Conservation (phyloP, 106 monocot species). For the Chionographis japonica region DNA sequence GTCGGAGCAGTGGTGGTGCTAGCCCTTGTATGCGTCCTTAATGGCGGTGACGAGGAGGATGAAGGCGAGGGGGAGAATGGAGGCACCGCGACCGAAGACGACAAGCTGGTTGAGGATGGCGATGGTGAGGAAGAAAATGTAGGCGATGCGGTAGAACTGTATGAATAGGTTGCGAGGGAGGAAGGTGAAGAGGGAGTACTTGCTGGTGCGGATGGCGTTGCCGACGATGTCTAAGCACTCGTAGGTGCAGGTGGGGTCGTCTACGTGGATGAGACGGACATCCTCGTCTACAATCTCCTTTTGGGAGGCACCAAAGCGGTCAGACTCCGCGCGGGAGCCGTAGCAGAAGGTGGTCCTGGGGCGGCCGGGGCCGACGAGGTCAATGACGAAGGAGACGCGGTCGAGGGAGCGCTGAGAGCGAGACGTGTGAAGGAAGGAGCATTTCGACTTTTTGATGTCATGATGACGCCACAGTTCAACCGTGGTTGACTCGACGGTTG, state of each 20-base stretch:
- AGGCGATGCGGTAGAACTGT: slow-evolving; percentile 73
- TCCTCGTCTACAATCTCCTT: slow-evolving; percentile 16
- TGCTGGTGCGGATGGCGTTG: slow-evolving; percentile 48
- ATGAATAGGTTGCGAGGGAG: slow-evolving; percentile 41
- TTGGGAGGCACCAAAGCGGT: slow-evolving; percentile 20
- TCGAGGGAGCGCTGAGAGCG: not conserved
- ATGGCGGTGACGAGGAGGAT: slow-evolving; percentile 47
- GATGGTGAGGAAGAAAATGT: slow-evolving; percentile 45
- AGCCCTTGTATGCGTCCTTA: slow-evolving; percentile 47
- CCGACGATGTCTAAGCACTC: slow-evolving; percentile 15
- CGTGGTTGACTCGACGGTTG: no score
- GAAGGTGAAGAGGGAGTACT: slow-evolving; percentile 35
- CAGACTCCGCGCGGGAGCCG: slow-evolving; percentile 22
- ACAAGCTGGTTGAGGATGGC: slow-evolving; percentile 51
- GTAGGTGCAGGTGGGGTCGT: slow-evolving; percentile 3
- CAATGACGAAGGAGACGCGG: not conserved
- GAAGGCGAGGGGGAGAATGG: slow-evolving; percentile 43
- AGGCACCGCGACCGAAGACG: slow-evolving; percentile 35
- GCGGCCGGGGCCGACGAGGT: not conserved
- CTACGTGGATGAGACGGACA: no score
- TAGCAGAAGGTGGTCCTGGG: not conserved
- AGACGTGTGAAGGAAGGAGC: no score
- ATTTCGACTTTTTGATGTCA: no score
- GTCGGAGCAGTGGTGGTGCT: slow-evolving; percentile 43
- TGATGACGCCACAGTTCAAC: no score